Conservation (phyloP, 169 alveolate species). For the Plasmodium sp. region DNA sequence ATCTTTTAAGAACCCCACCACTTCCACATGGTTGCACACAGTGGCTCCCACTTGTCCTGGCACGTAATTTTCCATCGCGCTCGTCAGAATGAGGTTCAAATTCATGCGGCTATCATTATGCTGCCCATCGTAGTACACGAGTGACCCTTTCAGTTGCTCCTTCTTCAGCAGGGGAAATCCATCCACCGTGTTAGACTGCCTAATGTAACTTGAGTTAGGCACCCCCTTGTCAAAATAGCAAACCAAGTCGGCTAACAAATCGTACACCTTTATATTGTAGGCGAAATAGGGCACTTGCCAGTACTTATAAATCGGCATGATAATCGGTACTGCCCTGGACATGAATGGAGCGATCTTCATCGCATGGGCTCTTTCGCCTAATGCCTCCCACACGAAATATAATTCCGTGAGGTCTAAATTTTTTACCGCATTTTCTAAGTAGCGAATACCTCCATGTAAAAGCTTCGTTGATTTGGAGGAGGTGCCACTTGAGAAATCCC, state of each 20-base stretch:
- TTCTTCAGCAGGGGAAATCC: constrained; percentile 81
- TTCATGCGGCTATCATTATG: constrained; percentile 93
- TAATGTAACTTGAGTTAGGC: constrained; percentile 83
- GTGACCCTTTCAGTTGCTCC: constrained; percentile 85
- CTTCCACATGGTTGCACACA: constrained; percentile 91
- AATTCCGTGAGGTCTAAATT: constrained; percentile 86
- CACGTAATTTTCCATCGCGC: constrained; percentile 88
- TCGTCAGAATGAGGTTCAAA: constrained; percentile 88
- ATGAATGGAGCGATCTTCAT: constrained; percentile 90
- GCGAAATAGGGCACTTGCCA: constrained; percentile 92
- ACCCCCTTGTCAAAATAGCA: constrained; percentile 88
- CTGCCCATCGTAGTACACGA: constrained; percentile 93
- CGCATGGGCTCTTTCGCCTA: constrained; percentile 93
- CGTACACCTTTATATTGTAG: constrained; percentile 90
- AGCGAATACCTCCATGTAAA: constrained; percentile 96
- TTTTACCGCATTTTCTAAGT: constrained; percentile 89
- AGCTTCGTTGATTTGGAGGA: constrained; percentile 94
- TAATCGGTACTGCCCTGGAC: constrained; percentile 89
- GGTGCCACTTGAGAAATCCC: constrained; percentile 95
- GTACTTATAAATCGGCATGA: constrained; percentile 89
- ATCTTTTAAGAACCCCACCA: constrained; percentile 83
- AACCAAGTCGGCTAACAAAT: constrained; percentile 87
- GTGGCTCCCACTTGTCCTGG: constrained; percentile 91
- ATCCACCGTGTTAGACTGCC: constrained; percentile 79
- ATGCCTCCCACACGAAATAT: constrained; percentile 92